Evolutionary conservation across 129 eudicot species (phyloP), one percentile per base, ranked within the genome.

Genomic region (Scalesia atractyloides): DNA sequence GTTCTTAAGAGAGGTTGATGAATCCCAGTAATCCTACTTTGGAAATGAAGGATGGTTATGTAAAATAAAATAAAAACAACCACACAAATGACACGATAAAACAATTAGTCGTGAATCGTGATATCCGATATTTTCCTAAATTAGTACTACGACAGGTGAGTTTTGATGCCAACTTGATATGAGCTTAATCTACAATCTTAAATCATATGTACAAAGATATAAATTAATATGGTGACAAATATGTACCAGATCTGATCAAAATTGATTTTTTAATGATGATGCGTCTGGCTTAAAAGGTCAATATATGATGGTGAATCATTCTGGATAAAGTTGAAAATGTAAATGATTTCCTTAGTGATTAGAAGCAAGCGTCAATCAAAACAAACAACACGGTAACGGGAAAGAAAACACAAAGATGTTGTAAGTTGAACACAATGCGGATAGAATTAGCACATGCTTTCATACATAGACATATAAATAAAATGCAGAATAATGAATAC

Each of bases 21-120:
- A 88, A 78, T 84, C 93, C 81, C 82, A 82, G 41, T 75, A 74
- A 77, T 84, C 96, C 99, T 90, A 79, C 68, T 72, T 56, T 33
- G 47, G 61, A 56, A 76, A 81, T 24, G 79, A 39, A 41, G 75
- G 34, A 70, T 39, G 44, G 70, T 56, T 30, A 56, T 47, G 53
- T 17, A 3, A 57, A 4, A 73, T 6, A 47, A 50, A 18, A 24
- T 11, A 5, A 26, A 26, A 7, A 26, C 33, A 26, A 9, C 10
- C 9, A 15, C n/a, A 49, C 5, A 14, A 24, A 30, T 20, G 22
- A 50, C 14, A 64, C 48, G 37, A 73, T 50, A 34, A 39, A 13
- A 18, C 15, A 46, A 60, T 50, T 16, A 16, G 70, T 17, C 46
- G 47, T 50, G 64, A 16, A 65, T 17, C 46, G 47, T 50, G 64